Evolutionary conservation across 768 basidiomycete genomes (phyloP).

Genomic region (Termitomyces sp.): DNA sequence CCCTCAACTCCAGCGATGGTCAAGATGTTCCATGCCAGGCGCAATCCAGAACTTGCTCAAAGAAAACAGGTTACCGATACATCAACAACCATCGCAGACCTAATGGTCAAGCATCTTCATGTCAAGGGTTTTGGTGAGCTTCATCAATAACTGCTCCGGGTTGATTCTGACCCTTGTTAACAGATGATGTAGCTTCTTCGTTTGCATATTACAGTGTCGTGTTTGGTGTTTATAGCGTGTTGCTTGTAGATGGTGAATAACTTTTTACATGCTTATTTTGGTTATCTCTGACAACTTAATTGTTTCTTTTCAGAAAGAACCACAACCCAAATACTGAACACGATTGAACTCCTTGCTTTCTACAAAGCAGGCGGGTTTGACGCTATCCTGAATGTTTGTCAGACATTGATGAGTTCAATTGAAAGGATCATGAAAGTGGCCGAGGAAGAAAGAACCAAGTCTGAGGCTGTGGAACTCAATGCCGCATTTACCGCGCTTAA

Average conservation of each 20-base stretch:
- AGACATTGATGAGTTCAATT: constrained; percentile 52
- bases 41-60: constrained; percentile 71
- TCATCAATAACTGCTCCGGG: not conserved
- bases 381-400: constrained; percentile 57
- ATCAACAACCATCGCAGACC: constrained; percentile 63
- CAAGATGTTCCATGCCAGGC: constrained; percentile 80
- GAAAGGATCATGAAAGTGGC: constrained; percentile 45
- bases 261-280: constrained; percentile 8
- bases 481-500: constrained; percentile 82
- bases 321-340: constrained; percentile 71
- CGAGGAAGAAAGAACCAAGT: constrained; percentile 55
- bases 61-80: constrained; percentile 74
- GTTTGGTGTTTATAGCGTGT: constrained; percentile 39
- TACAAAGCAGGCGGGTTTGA: constrained; percentile 69
- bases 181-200: constrained; percentile 29
- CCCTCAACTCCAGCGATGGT: constrained; percentile 57
- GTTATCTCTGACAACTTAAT: constrained; percentile 6
- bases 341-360: constrained; percentile 75
- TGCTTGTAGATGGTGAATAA: constrained; percentile 45
- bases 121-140: constrained; percentile 50
- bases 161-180: not conserved
- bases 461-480: constrained; percentile 59
- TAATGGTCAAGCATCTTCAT: constrained; percentile 70
- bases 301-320: constrained; percentile 62
- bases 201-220: constrained; percentile 48